These are phyloP conservation scores for Monosporascus sp. DNA, from an alignment of 2,329 filamentous ascomycete species.

Conservation along the genomic window DNA sequence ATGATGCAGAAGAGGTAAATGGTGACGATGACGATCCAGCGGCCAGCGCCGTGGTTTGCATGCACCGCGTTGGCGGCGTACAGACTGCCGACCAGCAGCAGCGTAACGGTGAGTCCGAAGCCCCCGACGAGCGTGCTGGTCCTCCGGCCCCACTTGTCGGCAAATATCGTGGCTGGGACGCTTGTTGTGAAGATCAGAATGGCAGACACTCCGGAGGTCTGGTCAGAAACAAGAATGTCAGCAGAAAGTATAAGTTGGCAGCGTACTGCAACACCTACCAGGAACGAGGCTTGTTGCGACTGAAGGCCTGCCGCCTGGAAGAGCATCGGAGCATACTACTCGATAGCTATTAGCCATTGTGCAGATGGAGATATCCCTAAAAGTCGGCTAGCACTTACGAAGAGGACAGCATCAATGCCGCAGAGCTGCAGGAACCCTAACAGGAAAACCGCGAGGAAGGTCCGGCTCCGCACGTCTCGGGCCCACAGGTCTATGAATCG, in stretches of 20 bases:
- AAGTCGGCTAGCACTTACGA: slow-evolving; percentile 29
- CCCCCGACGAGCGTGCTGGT: slow-evolving; percentile 49
- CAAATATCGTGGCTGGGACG: slow-evolving; percentile 35
- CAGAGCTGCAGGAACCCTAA: slow-evolving; percentile 55
- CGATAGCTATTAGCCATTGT: slow-evolving; percentile 34
- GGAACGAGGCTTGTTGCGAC: slow-evolving; percentile 30
- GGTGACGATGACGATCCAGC: slow-evolving; percentile 46
- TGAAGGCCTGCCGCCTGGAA: slow-evolving; percentile 55
- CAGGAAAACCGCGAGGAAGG: slow-evolving; percentile 50
- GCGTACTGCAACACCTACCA: slow-evolving; percentile 2
- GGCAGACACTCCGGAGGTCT: slow-evolving; percentile 17
- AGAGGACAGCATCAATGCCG: slow-evolving; percentile 57
- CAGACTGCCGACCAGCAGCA: slow-evolving; percentile 47
- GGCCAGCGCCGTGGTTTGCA: slow-evolving; percentile 29
- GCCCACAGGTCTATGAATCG: slow-evolving; percentile 29
- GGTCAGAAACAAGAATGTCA: too few species aligned
- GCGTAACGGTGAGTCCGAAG: slow-evolving; percentile 39
- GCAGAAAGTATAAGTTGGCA: too few species aligned
- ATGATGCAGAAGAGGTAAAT: slow-evolving; percentile 47
- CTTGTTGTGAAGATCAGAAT: slow-evolving; percentile 20
- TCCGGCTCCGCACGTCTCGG: slow-evolving; percentile 36
- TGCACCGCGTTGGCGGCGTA: slow-evolving; percentile 41
- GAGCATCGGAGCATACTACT: slow-evolving; percentile 55
- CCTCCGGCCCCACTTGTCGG: slow-evolving; percentile 51
- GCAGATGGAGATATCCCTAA: slow-evolving; percentile 44